Conservation (phyloP, 345 rosid genomes). For the Pseudoturritis turrita region DNA sequence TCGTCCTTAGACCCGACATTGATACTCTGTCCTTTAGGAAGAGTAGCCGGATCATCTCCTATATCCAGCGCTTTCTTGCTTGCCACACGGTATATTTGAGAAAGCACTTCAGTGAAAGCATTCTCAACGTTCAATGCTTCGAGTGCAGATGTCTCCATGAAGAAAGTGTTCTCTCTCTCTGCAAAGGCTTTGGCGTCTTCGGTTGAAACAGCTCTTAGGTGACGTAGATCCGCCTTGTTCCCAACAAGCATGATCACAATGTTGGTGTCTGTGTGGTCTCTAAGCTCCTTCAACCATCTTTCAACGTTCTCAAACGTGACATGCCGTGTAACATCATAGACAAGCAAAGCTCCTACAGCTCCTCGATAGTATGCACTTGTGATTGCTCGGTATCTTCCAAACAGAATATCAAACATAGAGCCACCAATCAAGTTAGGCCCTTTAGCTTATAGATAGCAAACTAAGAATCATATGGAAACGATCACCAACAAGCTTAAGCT, state of each 20-base stretch:
- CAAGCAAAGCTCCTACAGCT: constrained; percentile 85
- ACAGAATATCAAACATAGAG: not conserved
- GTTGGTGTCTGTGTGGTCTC: constrained; percentile 78
- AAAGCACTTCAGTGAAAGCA: constrained; percentile 76
- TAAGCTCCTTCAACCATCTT: constrained; percentile 89
- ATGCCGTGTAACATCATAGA: constrained; percentile 76
- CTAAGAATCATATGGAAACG: not conserved
- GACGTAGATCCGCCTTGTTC: constrained; percentile 82
- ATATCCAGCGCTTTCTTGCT: constrained; percentile 64
- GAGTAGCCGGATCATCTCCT: constrained; percentile 57
- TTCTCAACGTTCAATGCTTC: constrained; percentile 77
- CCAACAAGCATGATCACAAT: constrained; percentile 90
- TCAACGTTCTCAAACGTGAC: constrained; percentile 83
- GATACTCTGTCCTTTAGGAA: constrained; percentile 71
- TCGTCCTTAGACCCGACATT: constrained; percentile 63
- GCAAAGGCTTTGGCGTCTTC: constrained; percentile 73
- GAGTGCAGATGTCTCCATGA: constrained; percentile 91
- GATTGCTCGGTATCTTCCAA: constrained; percentile 75
- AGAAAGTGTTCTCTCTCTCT: constrained; percentile 65
- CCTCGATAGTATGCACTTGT: constrained; percentile 93
- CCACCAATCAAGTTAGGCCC: not conserved
- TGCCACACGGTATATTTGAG: constrained; percentile 71
- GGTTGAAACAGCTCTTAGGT: constrained; percentile 67
- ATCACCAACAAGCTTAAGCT: not conserved
- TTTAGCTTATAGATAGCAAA: not conserved